A percentile compares a stretch with the other conserved stretches of the same genome.
Conservation (phyloP, 2,329 filamentous ascomycete species). For the Fusarium dlaminii region DNA sequence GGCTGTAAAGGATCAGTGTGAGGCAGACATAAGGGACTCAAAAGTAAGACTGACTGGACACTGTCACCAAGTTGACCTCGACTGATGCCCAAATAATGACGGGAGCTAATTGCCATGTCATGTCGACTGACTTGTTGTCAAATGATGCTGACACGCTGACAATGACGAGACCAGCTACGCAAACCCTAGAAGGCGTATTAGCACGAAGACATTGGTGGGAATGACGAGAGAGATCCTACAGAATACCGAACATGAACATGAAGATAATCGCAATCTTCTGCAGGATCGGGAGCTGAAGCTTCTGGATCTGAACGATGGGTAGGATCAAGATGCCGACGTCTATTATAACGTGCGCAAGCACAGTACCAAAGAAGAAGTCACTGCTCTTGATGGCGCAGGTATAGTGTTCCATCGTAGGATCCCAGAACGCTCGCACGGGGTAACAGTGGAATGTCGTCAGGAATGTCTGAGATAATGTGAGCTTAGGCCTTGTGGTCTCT, state of each 20-base stretch:
- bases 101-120: constrained; percentile 29
- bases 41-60: constrained; percentile 19
- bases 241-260: constrained; percentile 43
- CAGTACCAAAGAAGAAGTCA: constrained; percentile 27
- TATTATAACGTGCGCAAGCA: constrained; percentile 42
- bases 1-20: constrained; percentile 5
- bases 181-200: constrained; percentile 19
- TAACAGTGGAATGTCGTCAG: constrained; percentile 30
- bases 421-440: constrained; percentile 30
- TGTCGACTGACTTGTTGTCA: constrained; percentile 25
- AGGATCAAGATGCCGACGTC: constrained; percentile 44
- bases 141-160: constrained; percentile 23
- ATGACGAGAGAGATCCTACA: constrained; percentile 24
- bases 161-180: constrained; percentile 31
- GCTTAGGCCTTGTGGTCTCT: not conserved
- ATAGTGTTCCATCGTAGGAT: constrained; percentile 1
- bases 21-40: accelerated
- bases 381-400: constrained; percentile 42
- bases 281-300: constrained; percentile 37
- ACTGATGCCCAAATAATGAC: constrained; percentile 38
- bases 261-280: constrained; percentile 39
- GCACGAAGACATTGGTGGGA: accelerated
- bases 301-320: constrained; percentile 42
- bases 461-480: not conserved
- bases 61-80: constrained; percentile 36